Conservation (phyloP, 1,284 basidiomycete species). For the Lentinula novae-zelandiae region DNA sequence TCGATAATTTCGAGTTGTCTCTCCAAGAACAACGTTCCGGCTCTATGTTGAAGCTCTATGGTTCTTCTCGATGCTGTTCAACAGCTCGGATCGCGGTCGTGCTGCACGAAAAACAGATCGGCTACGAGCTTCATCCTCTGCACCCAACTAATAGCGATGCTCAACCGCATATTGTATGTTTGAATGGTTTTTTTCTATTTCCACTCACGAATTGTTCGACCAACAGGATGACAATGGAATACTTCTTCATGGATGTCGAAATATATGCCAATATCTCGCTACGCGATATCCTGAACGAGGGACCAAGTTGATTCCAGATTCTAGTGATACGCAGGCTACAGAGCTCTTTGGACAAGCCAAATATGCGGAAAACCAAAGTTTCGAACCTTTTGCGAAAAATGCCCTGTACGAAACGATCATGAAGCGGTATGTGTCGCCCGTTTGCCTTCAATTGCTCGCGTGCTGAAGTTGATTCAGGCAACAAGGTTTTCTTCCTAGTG, state of each 20-base stretch:
- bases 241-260: conserved; percentile 45
- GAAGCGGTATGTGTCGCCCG: conserved; percentile 2
- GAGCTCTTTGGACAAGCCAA: conserved; percentile 5
- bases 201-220: not conserved
- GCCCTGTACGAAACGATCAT: conserved; percentile 7
- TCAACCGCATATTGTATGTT: conserved; percentile 43
- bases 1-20: not conserved
- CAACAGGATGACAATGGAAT: conserved; percentile 34
- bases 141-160: conserved; percentile 36
- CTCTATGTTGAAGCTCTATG: conserved; percentile 35
- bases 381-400: conserved; percentile 1
- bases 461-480: not conserved
- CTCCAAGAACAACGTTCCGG: not conserved
- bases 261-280: conserved; percentile 43
- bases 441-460: not conserved
- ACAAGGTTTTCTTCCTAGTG: conserved; percentile 23
- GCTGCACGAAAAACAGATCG: conserved; percentile 37
- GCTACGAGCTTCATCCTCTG: conserved; percentile 36
- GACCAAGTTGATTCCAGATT: conserved; percentile 10
- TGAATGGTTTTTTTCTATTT: not conserved
- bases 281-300: conserved; percentile 36
- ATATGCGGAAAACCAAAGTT: not conserved
- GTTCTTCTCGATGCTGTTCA: conserved; percentile 33
- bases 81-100: conserved; percentile 36
- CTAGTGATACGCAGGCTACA: not conserved